Base-by-base conservation (phyloP, 2,329 filamentous ascomycete genomes). In the Passalora sequoiae region DNA sequence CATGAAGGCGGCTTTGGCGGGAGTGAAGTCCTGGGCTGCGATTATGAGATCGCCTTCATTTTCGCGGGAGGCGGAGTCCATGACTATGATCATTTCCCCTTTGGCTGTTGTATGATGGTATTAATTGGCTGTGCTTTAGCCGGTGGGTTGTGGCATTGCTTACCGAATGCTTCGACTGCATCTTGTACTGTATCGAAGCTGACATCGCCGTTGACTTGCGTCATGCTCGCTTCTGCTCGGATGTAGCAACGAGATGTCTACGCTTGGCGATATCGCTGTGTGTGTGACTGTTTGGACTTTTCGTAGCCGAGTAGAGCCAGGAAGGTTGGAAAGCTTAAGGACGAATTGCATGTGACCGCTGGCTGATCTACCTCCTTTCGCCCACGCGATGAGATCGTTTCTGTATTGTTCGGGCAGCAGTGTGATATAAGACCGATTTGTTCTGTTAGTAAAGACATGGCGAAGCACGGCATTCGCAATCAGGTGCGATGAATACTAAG, bases 11-110 rank as follows among this genome's bases (percentile, higher is more conserved):
- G 94, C 94, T 70, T 97, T 91, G 54, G 86, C 78, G 17, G 89
- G 76, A 6, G 91, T 95, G 53, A 96, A 72, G 60, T 84, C 77
- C 55, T 88, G 74, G 50, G 89, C 91, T 55, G 92, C 87, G 62
- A 97, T 94, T 68, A 97, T 96, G 37, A 98, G 80, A 71, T 98
- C 92, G 67, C 89, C 92, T 76, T 98, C 92, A 67, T 98, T 98
- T 69, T 98, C 92, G 67, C 92, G 89, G 50, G 83, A 80, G 53
- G 88, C 81, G 56, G 87, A 86, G 73, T 98, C 92, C 61, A 98
- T 86, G 27, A 96, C 91, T 50, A 98, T 81, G 64, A 98, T 84
- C 76, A 97, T 97, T 64, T 97, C 83, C 67, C 88, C 89, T 54
- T 43, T 50, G 38, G 57, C 60, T 61, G 47, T 29, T n/a, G n/a